A percentile compares a stretch with the other conserved stretches of the same genome.
Evolutionary conservation across 139 green algal species (phyloP).

Genomic region (Micromonas commoda): DNA sequence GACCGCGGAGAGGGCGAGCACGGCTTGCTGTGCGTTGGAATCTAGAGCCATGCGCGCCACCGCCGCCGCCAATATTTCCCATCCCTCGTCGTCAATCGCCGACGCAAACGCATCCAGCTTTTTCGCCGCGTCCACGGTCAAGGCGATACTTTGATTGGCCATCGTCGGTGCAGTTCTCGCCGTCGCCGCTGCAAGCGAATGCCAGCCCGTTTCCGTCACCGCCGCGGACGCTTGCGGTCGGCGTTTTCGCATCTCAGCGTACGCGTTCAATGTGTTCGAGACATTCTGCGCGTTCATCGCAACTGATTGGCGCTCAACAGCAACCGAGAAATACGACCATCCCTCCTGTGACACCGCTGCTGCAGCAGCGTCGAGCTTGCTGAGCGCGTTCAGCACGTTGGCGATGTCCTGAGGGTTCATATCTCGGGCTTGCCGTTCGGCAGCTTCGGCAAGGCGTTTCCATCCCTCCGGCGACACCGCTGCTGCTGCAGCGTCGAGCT

Average conservation of each 20-base stretch:
- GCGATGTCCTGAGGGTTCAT: neutral
- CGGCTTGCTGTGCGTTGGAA: neutral
- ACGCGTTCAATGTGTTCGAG: neutral
- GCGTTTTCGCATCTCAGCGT: neutral
- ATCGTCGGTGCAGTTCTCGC: neutral
- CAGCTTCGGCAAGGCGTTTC: neutral
- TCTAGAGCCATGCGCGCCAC: neutral
- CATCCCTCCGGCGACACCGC: neutral
- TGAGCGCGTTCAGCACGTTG: neutral
- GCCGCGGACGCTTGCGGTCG: neutral
- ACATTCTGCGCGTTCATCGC: neutral
- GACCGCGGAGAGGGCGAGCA: neutral
- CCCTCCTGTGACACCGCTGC: neutral
- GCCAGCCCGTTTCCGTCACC: neutral
- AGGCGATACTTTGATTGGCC: neutral
- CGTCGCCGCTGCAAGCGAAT: neutral
- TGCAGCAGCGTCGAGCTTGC: neutral
- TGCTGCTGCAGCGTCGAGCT: neutral
- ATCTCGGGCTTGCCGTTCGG: neutral
- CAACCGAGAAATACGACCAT: neutral
- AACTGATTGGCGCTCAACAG: neutral
- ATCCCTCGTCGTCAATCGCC: neutral
- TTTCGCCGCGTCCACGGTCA: neutral
- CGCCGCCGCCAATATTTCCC: neutral
- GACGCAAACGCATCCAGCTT: neutral